Percentiles rank a stretch among this genome's conserved stretches.
phyloP scores from a whole-genome alignment of 75 land plant genomes.

The Cryptomeria japonica region DNA sequence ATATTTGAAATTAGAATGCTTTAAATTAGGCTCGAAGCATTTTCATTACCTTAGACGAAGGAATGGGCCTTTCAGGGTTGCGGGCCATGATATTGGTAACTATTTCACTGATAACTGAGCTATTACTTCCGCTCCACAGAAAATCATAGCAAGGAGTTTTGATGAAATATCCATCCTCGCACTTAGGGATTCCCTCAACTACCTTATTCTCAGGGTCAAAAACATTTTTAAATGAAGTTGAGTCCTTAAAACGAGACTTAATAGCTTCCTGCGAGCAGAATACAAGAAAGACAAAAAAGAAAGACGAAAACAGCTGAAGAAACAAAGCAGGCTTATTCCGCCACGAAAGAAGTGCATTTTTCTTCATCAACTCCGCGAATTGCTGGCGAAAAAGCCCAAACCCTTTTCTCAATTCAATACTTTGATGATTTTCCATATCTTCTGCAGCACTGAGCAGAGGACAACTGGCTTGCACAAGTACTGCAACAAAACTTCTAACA shows the following conservation, averaged over 20 bases:
- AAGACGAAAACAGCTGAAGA: constrained; percentile 20
- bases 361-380: constrained; percentile 22
- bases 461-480: not conserved
- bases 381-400: constrained; percentile 21
- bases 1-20: not conserved
- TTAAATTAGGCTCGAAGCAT: not conserved
- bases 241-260: not conserved
- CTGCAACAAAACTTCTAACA: not conserved
- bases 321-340: constrained; percentile 12
- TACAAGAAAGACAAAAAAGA: constrained; percentile 27
- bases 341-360: constrained; percentile 31
- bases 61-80: constrained; percentile 36
- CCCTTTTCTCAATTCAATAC: not conserved
- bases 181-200: constrained; percentile 14
- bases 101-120: constrained; percentile 7
- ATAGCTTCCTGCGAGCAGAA: constrained; percentile 20
- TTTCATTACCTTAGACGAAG: constrained; percentile 26
- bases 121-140: constrained; percentile 31
- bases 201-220: constrained; percentile 9
- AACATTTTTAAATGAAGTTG: constrained; percentile 12
- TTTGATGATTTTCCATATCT: not conserved
- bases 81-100: constrained; percentile 20
- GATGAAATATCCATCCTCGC: constrained; percentile 33
- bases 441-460: not conserved
- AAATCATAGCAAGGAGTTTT: constrained; percentile 35